These are phyloP conservation scores for Ascocoryne sarcoides DNA, from an alignment of 2,329 filamentous ascomycete genomes.

Conservation along the genomic window DNA sequence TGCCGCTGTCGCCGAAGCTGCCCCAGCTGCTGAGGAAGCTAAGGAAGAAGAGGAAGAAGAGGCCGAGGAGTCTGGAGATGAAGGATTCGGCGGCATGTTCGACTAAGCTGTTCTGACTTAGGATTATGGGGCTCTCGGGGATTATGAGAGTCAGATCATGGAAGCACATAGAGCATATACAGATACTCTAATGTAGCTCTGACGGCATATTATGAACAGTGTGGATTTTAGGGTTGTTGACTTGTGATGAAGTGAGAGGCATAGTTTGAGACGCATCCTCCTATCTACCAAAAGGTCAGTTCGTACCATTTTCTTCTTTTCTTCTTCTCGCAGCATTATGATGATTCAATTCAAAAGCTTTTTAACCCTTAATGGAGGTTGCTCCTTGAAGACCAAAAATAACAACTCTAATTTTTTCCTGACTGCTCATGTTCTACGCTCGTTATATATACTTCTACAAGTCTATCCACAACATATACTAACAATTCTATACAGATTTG, in stretches of 20 bases:
- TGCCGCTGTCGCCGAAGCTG: slow-evolving; percentile 46
- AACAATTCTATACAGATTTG: slow-evolving; percentile 45
- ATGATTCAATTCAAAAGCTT: slow-evolving; percentile 31
- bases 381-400: slow-evolving; percentile 32
- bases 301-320: slow-evolving; percentile 8
- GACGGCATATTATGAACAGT: too few relatives aligned
- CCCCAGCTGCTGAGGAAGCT: slow-evolving; percentile 42
- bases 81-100: slow-evolving; percentile 73
- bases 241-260: too few relatives aligned
- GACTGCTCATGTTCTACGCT: slow-evolving; percentile 17
- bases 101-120: slow-evolving; percentile 37
- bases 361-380: slow-evolving; percentile 32
- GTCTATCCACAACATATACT: slow-evolving; percentile 30
- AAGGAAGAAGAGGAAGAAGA: slow-evolving; percentile 57
- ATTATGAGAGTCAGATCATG: slow-evolving; percentile 17
- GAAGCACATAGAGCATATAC: slow-evolving; percentile 18
- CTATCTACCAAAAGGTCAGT: slow-evolving; percentile 20
- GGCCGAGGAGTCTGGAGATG: slow-evolving; percentile 55
- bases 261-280: too few relatives aligned
- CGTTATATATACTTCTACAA: slow-evolving; percentile 39
- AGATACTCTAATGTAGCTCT: slow-evolving; percentile 21
- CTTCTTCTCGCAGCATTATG: slow-evolving; percentile 19
- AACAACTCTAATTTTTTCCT: slow-evolving; percentile 37
- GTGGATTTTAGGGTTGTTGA: too few relatives aligned
- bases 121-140: slow-evolving; percentile 11